Percentiles rank a stretch among this genome's conserved stretches.
These are phyloP conservation scores for Domatiomyces catenatus DNA, from an alignment of 2,329 filamentous ascomycete genomes.

Conservation along the genomic window DNA sequence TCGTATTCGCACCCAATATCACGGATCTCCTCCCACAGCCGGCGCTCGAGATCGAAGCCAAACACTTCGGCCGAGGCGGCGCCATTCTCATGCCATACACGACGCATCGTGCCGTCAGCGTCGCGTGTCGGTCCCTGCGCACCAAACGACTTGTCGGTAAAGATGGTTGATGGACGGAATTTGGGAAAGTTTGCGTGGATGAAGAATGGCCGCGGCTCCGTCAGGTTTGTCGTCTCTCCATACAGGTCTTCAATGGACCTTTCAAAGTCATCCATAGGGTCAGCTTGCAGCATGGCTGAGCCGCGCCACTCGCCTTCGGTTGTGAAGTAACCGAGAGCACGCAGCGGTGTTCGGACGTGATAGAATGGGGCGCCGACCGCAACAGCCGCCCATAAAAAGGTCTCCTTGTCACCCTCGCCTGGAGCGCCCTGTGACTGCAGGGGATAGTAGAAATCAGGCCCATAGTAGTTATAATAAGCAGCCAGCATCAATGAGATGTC, in stretches of 20 bases:
- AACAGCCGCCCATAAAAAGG: constrained; percentile 32
- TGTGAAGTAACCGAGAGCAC: constrained; percentile 14
- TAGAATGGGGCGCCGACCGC: constrained; percentile 28
- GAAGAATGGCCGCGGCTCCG: constrained; percentile 24
- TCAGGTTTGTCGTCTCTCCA: constrained; percentile 19
- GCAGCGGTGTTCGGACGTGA: constrained; percentile 19
- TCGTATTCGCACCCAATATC: constrained; percentile 26
- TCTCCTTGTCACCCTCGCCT: constrained; percentile 36
- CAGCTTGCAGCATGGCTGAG: constrained; percentile 26
- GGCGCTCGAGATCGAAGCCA: constrained; percentile 23
- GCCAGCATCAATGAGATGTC: constrained; percentile 33
- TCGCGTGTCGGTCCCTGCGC: constrained; percentile 17
- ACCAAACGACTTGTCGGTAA: constrained; percentile 20
- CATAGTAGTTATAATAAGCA: constrained; percentile 42
- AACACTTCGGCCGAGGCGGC: constrained; percentile 20
- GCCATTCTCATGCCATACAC: constrained; percentile 21
- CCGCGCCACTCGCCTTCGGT: constrained; percentile 21
- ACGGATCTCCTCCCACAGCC: constrained; percentile 26
- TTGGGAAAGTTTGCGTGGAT: constrained; percentile 28
- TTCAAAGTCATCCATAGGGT: constrained; percentile 22
- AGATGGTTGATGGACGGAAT: constrained; percentile 26
- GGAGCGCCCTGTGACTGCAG: constrained; percentile 30
- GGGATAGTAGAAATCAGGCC: constrained; percentile 37
- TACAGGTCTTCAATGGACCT: constrained; percentile 14
- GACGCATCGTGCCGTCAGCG: constrained; percentile 21